A percentile compares a stretch with the other conserved stretches of the same genome.
These are phyloP conservation scores for Agroathelia rolfsii DNA, from an alignment of 1,284 basidiomycete genomes.

Conservation along the genomic window DNA sequence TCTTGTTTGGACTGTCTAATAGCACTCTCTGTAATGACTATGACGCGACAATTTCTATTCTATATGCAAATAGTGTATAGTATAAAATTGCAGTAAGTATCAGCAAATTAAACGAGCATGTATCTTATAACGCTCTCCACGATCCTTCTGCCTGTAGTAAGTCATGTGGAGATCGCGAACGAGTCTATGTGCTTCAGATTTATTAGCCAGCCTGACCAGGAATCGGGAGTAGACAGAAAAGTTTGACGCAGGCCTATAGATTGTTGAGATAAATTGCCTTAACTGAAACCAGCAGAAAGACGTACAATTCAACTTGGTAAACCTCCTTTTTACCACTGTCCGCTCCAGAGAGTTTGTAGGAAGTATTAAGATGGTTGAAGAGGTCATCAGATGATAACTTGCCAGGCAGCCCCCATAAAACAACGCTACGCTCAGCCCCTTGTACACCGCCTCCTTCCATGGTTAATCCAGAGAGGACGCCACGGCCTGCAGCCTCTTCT, in stretches of 20 bases:
- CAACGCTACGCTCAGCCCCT: slow-evolving; percentile 23
- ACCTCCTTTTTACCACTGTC: slow-evolving; percentile 30
- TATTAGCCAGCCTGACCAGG: slow-evolving; percentile 41
- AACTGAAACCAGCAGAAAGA: slow-evolving; percentile 11
- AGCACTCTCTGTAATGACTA: too few species aligned
- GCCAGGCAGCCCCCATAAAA: slow-evolving; percentile 52
- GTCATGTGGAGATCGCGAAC: slow-evolving; percentile 56
- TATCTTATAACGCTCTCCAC: slow-evolving; percentile 34
- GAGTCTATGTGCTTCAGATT: slow-evolving; percentile 57
- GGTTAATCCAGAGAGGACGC: slow-evolving; percentile 24
- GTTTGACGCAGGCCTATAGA: slow-evolving; percentile 24
- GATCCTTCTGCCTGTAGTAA: slow-evolving; percentile 27
- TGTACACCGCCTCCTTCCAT: slow-evolving; percentile 30
- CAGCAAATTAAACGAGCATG: slow-evolving; percentile 53
- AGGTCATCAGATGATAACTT: slow-evolving; percentile 27
- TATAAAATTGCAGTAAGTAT: too few species aligned
- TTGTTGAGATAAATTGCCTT: slow-evolving; percentile 1
- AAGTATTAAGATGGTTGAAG: slow-evolving; percentile 31
- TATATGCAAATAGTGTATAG: slow-evolving; percentile 1
- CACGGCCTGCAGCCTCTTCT: slow-evolving; percentile 28
- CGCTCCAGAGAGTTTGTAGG: slow-evolving; percentile 29
- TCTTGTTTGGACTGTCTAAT: too few species aligned
- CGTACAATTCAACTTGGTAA: slow-evolving; percentile 41
- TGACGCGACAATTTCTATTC: slow-evolving; percentile 7
- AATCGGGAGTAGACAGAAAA: slow-evolving; percentile 40